Evolutionary conservation across 139 green algal species (phyloP), one percentile per base, ranked within the genome.

Genomic region (Closterium sp.): DNA sequence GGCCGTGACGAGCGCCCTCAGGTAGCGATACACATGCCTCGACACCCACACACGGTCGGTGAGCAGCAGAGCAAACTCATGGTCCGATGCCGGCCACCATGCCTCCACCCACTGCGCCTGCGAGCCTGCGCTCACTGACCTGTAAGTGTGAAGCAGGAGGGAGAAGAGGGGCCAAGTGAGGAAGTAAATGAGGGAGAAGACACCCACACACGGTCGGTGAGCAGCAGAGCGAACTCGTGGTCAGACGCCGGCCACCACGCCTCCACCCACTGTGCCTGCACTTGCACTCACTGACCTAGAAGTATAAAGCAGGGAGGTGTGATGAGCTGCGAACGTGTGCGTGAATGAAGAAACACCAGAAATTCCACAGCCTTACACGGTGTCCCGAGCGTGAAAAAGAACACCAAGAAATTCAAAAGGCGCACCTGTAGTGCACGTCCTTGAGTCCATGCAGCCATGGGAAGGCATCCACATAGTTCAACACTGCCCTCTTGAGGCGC

Each of bases 21-120:
- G 19, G 29, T 85, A 91, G 2, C 88, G 88, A n/a, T 91, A 91
- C 31, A 87, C 6, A 4, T 30, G 29, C 22, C 30, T 10, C 29
- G 88, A 91, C 28, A 91, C 88, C 4, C 29, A 31, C 29, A 86
- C 88, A 87, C 70, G 30, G 31, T 91, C 88, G 30, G 45, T 31
- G 17, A 91, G 22, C 30, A 91, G 31, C 28, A 91, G 29, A 22
- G 88, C 88, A 79, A 91, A 91, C 31, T 91, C 88, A 29, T 91
- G 19, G 73, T 91, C 31, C 2, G 88, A 91, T n/a, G 31, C 73
- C 28, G 88, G 88, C 88, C 88, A 91, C 88, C 88, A 91, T 6
- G 88, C 88, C 73, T 91, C 88, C 70, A 91, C 73, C 88, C 88
- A 91, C 31, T 91, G 88, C n/a, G 19, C 30, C 31, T 85, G 30